Base-by-base conservation (phyloP, 2,329 filamentous ascomycete genomes). In the Trichoderma koningiopsis region DNA sequence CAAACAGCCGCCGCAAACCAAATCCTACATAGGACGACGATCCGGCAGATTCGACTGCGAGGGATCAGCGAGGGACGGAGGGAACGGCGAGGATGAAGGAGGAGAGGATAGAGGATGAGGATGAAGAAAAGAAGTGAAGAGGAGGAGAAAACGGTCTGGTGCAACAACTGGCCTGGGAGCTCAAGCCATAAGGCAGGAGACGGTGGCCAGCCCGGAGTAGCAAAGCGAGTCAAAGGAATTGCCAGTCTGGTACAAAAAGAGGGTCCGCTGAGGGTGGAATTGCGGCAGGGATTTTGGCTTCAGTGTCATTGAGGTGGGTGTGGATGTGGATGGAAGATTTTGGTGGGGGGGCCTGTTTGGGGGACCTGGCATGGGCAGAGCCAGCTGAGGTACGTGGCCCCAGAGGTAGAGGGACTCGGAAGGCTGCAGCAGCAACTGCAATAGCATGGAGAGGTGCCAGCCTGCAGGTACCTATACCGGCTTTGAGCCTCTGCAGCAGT, bases 311-410 rank as follows among this genome's bases (percentile, higher is more conserved):
- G 37, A 47, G 49, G 61, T n/a, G 14, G 63, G 63, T 10, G 22
- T 58, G 55, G 47, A 53, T 57, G 55, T 7, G 35, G 29, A 43
- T 57, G 53, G 27, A 65, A 57, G 53, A 49, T 65, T 65, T 62
- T 65, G 53, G 62, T 56, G 53, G 62, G 61, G 61, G 52, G 24
- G 27, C 24, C 19, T 57, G 62, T 65, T 65, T 65, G 43, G 62
- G 62, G 33, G n/a, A 35, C 33, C 29, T 11, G 52, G 43, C 52
- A 49, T n/a, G 43, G 43, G 19, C 10, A 10, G 19, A 49, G 19
- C 19, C n/a, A 22, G 40, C 16, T 43, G 40, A 19, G 27, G 35
- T 33, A 65, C 49, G 19, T 16, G 35, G 62, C 24, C 2, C 35
- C 13, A 5, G 33, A 35, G 61, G 61, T 64, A 64, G 24, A 53